Evolutionary conservation across 2,329 filamentous ascomycete genomes (phyloP).

Genomic region (Corniculantispora saksenae): DNA sequence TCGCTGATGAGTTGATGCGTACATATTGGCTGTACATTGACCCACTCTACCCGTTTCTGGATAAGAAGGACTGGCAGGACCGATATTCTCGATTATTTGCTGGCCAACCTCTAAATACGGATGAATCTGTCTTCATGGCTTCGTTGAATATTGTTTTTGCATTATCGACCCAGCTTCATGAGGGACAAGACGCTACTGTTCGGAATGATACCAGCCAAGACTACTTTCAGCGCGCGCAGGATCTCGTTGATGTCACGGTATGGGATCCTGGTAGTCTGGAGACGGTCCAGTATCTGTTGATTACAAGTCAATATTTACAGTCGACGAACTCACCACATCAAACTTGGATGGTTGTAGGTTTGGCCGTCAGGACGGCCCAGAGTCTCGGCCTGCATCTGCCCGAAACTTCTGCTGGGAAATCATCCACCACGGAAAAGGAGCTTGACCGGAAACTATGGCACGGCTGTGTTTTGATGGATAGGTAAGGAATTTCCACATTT

Average conservation of each 20-base stretch:
- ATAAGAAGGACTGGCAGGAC: slow-evolving; percentile 36
- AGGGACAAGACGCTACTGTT: slow-evolving; percentile 40
- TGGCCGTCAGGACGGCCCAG: slow-evolving; percentile 48
- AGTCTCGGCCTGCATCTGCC: slow-evolving; percentile 47
- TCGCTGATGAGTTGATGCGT: slow-evolving; percentile 46
- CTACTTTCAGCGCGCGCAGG: slow-evolving; percentile 45
- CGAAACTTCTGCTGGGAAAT: slow-evolving; percentile 34
- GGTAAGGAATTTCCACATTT: slow-evolving; percentile 26
- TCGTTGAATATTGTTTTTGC: slow-evolving; percentile 50
- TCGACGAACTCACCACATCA: slow-evolving; percentile 49
- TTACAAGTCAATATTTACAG: slow-evolving; percentile 51
- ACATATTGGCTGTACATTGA: slow-evolving; percentile 50
- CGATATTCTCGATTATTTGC: slow-evolving; percentile 44
- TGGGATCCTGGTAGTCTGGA: slow-evolving; percentile 46
- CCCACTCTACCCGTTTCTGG: slow-evolving; percentile 47
- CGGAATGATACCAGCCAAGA: slow-evolving; percentile 41
- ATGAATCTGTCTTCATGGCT: slow-evolving; percentile 46
- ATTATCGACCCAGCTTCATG: slow-evolving; percentile 44
- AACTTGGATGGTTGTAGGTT: slow-evolving; percentile 51
- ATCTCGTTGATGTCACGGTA: slow-evolving; percentile 42
- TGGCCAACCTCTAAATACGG: slow-evolving; percentile 35
- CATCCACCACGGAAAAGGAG: slow-evolving; percentile 29
- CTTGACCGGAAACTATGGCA: slow-evolving; percentile 36
- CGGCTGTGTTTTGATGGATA: slow-evolving; percentile 40
- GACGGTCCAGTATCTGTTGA: slow-evolving; percentile 47